phyloP scores from a whole-genome alignment of 1,139 yeast genomes.

The Scheffersomyces insectosa region DNA sequence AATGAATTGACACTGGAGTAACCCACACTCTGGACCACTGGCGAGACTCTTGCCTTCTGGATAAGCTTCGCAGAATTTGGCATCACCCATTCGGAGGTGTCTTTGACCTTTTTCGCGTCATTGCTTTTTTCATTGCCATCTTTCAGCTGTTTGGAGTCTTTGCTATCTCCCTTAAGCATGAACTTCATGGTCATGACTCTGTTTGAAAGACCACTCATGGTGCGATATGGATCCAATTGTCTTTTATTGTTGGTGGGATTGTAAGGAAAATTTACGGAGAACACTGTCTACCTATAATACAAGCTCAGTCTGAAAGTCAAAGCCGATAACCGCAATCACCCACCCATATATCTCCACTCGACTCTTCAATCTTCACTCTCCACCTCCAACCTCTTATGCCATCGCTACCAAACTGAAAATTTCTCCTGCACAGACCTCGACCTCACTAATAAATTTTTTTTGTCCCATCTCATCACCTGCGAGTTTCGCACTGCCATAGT shows the following conservation, averaged over 20 bases:
- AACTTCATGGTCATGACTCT: conserved; percentile 74
- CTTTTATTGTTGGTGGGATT: neutral
- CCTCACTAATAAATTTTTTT: no score
- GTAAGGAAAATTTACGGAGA: no score
- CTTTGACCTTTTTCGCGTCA: conserved; percentile 42
- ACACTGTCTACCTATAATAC: no score
- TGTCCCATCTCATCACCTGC: no score
- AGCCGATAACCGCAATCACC: no score
- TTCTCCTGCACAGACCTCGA: no score
- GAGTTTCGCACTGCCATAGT: no score
- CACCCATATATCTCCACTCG: no score
- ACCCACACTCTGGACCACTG: conserved; percentile 44
- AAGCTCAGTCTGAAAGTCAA: no score
- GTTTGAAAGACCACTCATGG: conserved; percentile 54
- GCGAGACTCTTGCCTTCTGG: conserved; percentile 20
- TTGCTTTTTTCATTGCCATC: conserved; percentile 31
- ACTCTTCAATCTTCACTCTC: no score
- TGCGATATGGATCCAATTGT: neutral
- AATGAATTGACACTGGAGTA: conserved; percentile 42
- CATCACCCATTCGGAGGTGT: conserved; percentile 63
- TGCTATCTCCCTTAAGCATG: conserved; percentile 40
- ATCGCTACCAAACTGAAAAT: no score
- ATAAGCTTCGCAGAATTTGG: conserved; percentile 31
- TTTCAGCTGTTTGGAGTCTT: conserved; percentile 1
- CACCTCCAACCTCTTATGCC: no score